Percentiles rank a stretch among this genome's conserved stretches.
These are phyloP conservation scores for Penicillium janthinellum DNA, from an alignment of 2,329 filamentous ascomycete genomes.

Conservation along the genomic window DNA sequence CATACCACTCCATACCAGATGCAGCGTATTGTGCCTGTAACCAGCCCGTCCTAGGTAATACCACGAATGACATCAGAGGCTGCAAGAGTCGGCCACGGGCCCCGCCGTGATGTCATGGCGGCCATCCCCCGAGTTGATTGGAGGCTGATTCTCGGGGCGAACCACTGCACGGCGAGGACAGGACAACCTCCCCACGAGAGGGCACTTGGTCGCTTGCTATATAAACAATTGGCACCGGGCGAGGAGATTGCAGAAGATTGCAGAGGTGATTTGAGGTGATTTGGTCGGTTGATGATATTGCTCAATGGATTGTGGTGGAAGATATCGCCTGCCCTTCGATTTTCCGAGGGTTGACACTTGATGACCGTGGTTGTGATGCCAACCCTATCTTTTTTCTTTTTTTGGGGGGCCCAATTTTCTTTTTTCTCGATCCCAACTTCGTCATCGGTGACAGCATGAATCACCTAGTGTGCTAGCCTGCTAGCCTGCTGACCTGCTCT, in stretches of 20 bases:
- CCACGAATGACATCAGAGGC: constrained; percentile 27
- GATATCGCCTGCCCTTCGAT: not conserved
- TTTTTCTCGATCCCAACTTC: constrained; percentile 10
- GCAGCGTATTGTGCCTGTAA: not conserved
- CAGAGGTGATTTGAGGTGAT: not conserved
- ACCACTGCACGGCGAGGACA: constrained; percentile 20
- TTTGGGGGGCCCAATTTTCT: not conserved
- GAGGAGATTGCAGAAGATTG: too few species aligned
- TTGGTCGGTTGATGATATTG: not conserved
- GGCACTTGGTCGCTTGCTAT: constrained; percentile 14
- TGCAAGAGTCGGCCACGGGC: not conserved
- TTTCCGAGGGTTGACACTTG: not conserved
- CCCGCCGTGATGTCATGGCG: constrained; percentile 25
- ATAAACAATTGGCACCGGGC: constrained; percentile 18
- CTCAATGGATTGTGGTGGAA: not conserved
- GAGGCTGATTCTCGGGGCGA: not conserved
- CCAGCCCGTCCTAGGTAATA: not conserved
- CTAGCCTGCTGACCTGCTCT: too few species aligned
- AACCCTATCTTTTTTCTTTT: not conserved
- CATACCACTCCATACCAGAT: not conserved
- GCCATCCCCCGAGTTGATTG: constrained; percentile 8
- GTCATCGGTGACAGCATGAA: constrained; percentile 30
- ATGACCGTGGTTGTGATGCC: not conserved
- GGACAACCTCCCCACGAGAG: not conserved
- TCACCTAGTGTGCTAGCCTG: constrained; percentile 9